Conservation (phyloP, 2,329 filamentous ascomycete genomes). For the Colletotrichum orchidophilum region DNA sequence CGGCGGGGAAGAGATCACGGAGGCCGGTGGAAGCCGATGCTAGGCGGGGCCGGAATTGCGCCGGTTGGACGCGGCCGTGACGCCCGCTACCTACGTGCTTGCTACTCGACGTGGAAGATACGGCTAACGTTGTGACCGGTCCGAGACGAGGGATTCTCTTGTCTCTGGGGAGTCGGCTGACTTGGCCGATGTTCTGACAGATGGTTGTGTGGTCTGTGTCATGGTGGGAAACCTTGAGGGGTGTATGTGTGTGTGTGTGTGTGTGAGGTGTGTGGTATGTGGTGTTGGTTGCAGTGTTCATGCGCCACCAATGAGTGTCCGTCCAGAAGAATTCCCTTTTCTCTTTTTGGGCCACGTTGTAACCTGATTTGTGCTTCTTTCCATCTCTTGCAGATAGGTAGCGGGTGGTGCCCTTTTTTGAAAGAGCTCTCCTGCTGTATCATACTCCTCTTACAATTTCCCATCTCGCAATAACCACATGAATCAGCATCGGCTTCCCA, state of each 20-base stretch:
- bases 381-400: background rate
- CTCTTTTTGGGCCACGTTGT: background rate
- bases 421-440: background rate
- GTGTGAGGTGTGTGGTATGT: background rate
- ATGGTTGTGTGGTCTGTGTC: constrained; percentile 5
- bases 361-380: background rate
- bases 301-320: constrained; percentile 3
- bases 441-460: background rate
- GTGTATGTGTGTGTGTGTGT: background rate
- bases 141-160: constrained; percentile 17
- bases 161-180: constrained; percentile 24
- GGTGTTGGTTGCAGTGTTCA: constrained; percentile 9
- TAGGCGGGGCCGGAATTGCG: constrained; percentile 28
- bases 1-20: constrained; percentile 1
- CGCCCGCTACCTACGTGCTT: background rate
- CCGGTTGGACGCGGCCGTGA: constrained; percentile 20
- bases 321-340: background rate
- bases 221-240: constrained; percentile 1
- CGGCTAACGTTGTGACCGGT: constrained; percentile 5
- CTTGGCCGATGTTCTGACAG: constrained; percentile 21
- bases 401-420: too few species aligned
- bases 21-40: constrained; percentile 31
- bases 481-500: background rate
- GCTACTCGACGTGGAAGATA: too few species aligned
- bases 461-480: background rate